Percentiles rank a stretch among this genome's conserved stretches.
Conservation (phyloP, 495 filamentous ascomycete species). For the Penicillium turbatum region DNA sequence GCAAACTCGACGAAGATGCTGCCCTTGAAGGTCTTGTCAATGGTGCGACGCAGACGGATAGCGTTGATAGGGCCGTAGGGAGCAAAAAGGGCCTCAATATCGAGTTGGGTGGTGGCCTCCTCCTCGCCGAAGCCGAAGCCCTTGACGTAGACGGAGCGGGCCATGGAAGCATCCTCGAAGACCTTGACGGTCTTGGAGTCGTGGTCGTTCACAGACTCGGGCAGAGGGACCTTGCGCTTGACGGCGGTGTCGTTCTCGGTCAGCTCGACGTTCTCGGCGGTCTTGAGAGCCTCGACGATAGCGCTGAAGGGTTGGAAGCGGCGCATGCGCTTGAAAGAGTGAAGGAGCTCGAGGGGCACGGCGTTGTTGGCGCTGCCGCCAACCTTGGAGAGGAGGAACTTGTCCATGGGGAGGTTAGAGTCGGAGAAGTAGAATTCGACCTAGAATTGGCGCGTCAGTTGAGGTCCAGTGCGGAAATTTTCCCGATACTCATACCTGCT, state of each 20-base stretch:
- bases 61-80: slow-evolving; percentile 71
- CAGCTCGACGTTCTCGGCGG: slow-evolving; percentile 65
- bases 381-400: slow-evolving; percentile 73
- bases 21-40: slow-evolving; percentile 74
- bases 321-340: slow-evolving; percentile 88
- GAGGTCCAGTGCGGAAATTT: background rate
- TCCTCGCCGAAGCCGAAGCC: slow-evolving; percentile 92
- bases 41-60: slow-evolving; percentile 82
- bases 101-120: slow-evolving; percentile 72
- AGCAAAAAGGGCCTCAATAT: slow-evolving; percentile 87
- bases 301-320: slow-evolving; percentile 80
- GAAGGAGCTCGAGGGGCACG: slow-evolving; percentile 68
- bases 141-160: slow-evolving; percentile 70
- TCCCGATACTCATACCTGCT: slow-evolving; percentile 52
- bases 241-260: slow-evolving; percentile 62
- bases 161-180: slow-evolving; percentile 56
- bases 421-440: slow-evolving; percentile 98
- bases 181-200: slow-evolving; percentile 46
- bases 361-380: slow-evolving; percentile 74
- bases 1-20: slow-evolving; percentile 92
- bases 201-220: slow-evolving; percentile 40
- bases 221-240: slow-evolving; percentile 67
- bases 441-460: slow-evolving; percentile 39
- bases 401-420: slow-evolving; percentile 82
- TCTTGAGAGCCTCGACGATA: slow-evolving; percentile 75